Conservation (phyloP, 257 asterid species). For the Coffea eugenioides region DNA sequence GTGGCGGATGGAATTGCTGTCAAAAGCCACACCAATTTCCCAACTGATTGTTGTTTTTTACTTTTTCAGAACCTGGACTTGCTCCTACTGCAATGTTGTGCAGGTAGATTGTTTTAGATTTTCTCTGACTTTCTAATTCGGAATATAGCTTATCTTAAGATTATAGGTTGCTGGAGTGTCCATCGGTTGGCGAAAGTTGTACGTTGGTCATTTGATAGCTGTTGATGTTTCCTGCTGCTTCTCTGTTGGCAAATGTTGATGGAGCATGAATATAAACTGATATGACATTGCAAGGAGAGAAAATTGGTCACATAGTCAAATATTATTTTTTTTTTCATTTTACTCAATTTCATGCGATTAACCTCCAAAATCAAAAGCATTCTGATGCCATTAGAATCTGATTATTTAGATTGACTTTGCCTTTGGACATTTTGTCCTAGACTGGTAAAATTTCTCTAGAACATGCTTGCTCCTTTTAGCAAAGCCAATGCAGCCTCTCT, state of each 20-base stretch:
- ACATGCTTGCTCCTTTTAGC: too few relatives aligned
- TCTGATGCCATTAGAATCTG: background rate
- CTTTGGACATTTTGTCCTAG: too few relatives aligned
- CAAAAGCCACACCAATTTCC: background rate
- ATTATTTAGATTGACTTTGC: too few relatives aligned
- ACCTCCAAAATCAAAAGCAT: background rate
- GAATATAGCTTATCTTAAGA: background rate
- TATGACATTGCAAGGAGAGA: background rate
- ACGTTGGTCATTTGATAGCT: background rate
- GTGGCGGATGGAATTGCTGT: background rate
- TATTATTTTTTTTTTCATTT: background rate
- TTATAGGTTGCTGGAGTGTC: background rate
- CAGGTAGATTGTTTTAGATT: constrained; percentile 52
- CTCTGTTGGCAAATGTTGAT: background rate
- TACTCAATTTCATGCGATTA: background rate
- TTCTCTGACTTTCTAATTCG: background rate
- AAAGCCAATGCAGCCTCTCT: background rate
- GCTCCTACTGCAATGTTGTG: constrained; percentile 72
- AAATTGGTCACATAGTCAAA: background rate
- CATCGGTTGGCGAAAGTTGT: background rate
- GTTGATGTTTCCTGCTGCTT: background rate
- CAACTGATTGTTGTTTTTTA: constrained; percentile 28
- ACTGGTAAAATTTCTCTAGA: background rate
- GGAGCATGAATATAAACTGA: background rate
- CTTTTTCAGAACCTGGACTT: constrained; percentile 71